A percentile compares a stretch with the other conserved stretches of the same genome.
Evolutionary conservation across 805 yeast genomes (phyloP).

Genomic region (Candida suzukii): DNA sequence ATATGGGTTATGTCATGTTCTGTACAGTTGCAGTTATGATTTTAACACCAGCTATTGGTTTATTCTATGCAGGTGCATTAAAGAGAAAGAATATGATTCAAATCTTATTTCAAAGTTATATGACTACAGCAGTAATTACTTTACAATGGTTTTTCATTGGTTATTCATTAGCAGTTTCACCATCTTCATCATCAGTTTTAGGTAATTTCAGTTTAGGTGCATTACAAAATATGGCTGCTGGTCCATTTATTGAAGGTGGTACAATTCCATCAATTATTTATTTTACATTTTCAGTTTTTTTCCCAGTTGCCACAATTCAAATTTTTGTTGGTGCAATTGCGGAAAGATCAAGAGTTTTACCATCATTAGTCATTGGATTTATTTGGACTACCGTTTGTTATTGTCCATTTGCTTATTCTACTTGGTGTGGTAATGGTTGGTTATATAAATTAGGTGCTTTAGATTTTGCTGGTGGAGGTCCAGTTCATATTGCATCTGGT

Average conservation of each 20-base stretch:
- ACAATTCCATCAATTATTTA: slow-evolving; percentile 40
- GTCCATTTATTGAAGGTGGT: slow-evolving; percentile 36
- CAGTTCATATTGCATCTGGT: slow-evolving; percentile 40
- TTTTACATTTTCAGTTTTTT: slow-evolving; percentile 36
- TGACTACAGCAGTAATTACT: slow-evolving; percentile 32
- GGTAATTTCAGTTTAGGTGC: slow-evolving; percentile 36
- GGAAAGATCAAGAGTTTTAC: slow-evolving; percentile 35
- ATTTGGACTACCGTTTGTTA: slow-evolving; percentile 37
- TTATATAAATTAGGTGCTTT: slow-evolving; percentile 34
- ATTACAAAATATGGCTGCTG: slow-evolving; percentile 29
- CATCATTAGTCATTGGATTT: slow-evolving; percentile 32
- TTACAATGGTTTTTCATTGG: slow-evolving; percentile 40
- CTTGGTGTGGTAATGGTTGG: slow-evolving; percentile 42
- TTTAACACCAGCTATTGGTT: slow-evolving; percentile 39
- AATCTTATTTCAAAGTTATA: slow-evolving; percentile 35
- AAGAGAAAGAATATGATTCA: slow-evolving; percentile 36
- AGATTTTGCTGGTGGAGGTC: slow-evolving; percentile 46
- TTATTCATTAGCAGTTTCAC: slow-evolving; percentile 35
- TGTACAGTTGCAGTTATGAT: slow-evolving; percentile 42
- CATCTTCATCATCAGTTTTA: slow-evolving; percentile 21
- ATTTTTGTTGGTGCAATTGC: slow-evolving; percentile 40
- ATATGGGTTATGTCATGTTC: slow-evolving; percentile 43
- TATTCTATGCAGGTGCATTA: slow-evolving; percentile 37
- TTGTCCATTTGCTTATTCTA: slow-evolving; percentile 38
- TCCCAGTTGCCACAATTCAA: slow-evolving; percentile 42